Evolutionary conservation across 768 basidiomycete species (phyloP).

Genomic region (Russula earlei): DNA sequence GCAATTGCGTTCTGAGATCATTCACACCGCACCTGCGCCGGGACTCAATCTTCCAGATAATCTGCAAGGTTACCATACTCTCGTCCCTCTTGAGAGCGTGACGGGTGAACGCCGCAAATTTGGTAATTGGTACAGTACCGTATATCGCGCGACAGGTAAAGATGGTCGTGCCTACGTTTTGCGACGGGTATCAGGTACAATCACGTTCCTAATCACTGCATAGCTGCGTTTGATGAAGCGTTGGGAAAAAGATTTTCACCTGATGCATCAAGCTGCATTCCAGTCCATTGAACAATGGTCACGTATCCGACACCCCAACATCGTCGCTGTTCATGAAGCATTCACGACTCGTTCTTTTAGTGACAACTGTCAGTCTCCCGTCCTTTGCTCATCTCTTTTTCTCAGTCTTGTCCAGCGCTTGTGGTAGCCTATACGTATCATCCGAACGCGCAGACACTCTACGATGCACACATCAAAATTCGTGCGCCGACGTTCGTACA

Average conservation of each 20-base stretch:
- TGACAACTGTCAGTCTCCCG: conserved; percentile 66
- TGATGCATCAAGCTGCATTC: conserved; percentile 77
- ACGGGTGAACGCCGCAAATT: conserved; percentile 57
- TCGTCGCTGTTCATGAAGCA: conserved; percentile 79
- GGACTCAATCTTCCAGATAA: conserved; percentile 71
- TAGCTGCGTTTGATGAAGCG: neutral
- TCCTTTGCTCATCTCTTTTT: conserved; percentile 12
- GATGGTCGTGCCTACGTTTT: conserved; percentile 76
- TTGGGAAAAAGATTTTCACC: conserved; percentile 59
- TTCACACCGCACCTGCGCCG: conserved; percentile 29
- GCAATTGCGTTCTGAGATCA: conserved; percentile 39
- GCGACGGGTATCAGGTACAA: conserved; percentile 80
- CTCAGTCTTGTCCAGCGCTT: conserved; percentile 46
- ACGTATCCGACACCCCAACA: conserved; percentile 72
- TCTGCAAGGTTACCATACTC: conserved; percentile 81
- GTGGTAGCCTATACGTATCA: conserved; percentile 89
- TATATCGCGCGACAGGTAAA: conserved; percentile 72
- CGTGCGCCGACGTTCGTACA: conserved; percentile 33
- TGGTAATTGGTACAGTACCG: conserved; percentile 74
- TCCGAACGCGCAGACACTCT: conserved; percentile 73
- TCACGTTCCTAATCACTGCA: neutral
- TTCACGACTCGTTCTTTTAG: conserved; percentile 91
- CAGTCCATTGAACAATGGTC: conserved; percentile 79
- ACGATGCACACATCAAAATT: conserved; percentile 63
- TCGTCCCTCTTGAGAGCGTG: conserved; percentile 65